Percentiles rank a stretch among this genome's conserved stretches.
phyloP scores from a whole-genome alignment of 257 asterid genomes.

The Solanum chilense region DNA sequence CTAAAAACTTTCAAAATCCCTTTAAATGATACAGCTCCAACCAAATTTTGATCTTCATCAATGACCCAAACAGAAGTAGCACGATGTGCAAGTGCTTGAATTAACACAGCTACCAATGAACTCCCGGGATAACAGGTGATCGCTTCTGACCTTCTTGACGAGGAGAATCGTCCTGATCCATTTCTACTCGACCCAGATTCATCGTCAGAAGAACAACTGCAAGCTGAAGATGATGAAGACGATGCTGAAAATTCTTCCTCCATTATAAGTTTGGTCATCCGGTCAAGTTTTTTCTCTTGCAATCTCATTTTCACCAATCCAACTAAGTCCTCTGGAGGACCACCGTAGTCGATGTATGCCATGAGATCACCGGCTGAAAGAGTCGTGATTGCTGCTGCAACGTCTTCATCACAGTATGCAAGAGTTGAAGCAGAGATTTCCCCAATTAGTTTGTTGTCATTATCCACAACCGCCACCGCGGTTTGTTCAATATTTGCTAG shows the following conservation, averaged over 20 bases:
- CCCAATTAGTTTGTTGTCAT: conserved; percentile 39
- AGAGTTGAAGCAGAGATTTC: conserved; percentile 66
- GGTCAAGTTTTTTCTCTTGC: conserved; percentile 34
- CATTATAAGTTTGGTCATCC: conserved; percentile 31
- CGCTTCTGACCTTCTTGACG: conserved; percentile 56
- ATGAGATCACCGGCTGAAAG: conserved; percentile 69
- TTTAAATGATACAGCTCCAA: conserved; percentile 59
- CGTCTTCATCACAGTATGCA: conserved; percentile 59
- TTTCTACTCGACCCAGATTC: conserved; percentile 24
- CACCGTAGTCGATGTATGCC: conserved; percentile 56
- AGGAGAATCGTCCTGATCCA: conserved; percentile 19
- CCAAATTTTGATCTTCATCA: conserved; percentile 44
- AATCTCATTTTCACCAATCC: conserved; percentile 49
- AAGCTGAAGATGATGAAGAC: conserved; percentile 14
- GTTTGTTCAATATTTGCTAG: conserved; percentile 42
- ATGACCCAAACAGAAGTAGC: conserved; percentile 73
- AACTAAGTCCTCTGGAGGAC: conserved; percentile 60
- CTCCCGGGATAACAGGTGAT: conserved; percentile 55
- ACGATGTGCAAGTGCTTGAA: conserved; percentile 72
- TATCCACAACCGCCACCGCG: conserved; percentile 62
- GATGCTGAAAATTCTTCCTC: conserved; percentile 32
- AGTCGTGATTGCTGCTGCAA: conserved; percentile 47
- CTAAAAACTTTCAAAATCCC: conserved; percentile 50
- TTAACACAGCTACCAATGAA: conserved; percentile 69
- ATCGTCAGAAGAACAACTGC: conserved; percentile 61